Evolutionary conservation across 2,329 filamentous ascomycete species (phyloP), one percentile per base, ranked within the genome.

Genomic region (Albifimbria verrucaria): DNA sequence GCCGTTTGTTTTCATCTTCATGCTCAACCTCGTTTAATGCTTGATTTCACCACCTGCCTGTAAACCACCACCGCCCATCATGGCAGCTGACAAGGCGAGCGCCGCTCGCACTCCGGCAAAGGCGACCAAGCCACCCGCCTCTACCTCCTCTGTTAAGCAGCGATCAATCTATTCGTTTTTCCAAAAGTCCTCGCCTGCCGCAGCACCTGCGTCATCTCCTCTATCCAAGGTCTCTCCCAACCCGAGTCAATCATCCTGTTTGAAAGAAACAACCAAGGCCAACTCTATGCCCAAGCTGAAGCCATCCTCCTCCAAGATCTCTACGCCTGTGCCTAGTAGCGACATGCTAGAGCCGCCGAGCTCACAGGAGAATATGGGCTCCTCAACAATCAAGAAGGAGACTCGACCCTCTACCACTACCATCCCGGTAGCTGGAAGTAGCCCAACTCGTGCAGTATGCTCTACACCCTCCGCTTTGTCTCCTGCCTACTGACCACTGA

Each of bases 261-360:
- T 76, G 7, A 69, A 72, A 59, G 74, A 76, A 59, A 71, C 72
- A 23, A 72, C 69, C 18, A 73, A 71, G 54, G 67, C 69, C 64
- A 75, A 75, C 66, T 60, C 68, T 58, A 62, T 71, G 20, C 70
- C 70, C 53, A 65, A 79, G 62, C 73, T 75, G 20, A 74, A 70
- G n/a, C 78, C 78, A 48, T 72, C 72, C 6, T 50, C 62, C 1
- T 50, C 53, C 39, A 72, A 71, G 54, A 63, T 69, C 44, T 63
- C 87, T 54, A 92, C 90, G 0, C 90, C 91, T 4, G 81, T 88
- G 6, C 88, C 91, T 5, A 96, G 90, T 69, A 95, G 91, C 70
- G 90, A 95, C 70, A 81, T 80, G 32, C 68, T 83, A 23, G 84
- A 87, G 50, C 85, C 85, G 21, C 77, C 80, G 1, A 88, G 85